A percentile compares a stretch with the other conserved stretches of the same genome.
Evolutionary conservation across 257 asterid genomes (phyloP).

Genomic region (Misopates orontium): DNA sequence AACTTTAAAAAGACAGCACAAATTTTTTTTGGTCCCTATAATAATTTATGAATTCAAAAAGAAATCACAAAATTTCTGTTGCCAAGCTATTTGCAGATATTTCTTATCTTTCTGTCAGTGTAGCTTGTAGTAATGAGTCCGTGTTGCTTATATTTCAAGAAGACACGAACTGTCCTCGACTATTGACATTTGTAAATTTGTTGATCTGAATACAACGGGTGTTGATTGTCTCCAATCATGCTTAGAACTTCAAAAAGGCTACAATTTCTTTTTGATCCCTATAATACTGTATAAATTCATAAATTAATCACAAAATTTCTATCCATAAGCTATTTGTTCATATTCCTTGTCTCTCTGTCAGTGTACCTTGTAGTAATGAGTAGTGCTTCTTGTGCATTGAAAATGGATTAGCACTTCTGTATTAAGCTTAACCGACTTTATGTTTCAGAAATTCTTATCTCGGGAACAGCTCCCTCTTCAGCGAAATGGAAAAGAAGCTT

Average conservation of each 20-base stretch:
- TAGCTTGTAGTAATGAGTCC: constrained; percentile 7
- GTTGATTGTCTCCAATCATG: background rate
- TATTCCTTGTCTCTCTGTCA: background rate
- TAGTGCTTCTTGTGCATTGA: constrained; percentile 20
- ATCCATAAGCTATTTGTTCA: background rate
- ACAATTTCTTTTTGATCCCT: no score
- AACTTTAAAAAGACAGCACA: background rate
- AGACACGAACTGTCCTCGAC: background rate
- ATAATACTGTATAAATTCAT: background rate
- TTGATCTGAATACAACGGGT: background rate
- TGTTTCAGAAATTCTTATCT: constrained; percentile 70
- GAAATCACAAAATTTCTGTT: background rate
- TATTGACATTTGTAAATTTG: background rate
- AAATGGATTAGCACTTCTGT: constrained; percentile 16
- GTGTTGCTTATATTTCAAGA: constrained; percentile 16
- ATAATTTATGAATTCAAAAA: background rate
- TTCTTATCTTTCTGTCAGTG: background rate
- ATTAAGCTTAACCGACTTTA: constrained; percentile 23
- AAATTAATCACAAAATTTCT: background rate
- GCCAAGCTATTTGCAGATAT: background rate
- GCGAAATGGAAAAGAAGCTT: constrained; percentile 79
- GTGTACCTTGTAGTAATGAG: constrained; percentile 12
- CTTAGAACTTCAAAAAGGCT: constrained; percentile 3
- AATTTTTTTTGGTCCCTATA: background rate
- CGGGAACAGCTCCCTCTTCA: constrained; percentile 70